Percentiles rank a stretch among this genome's conserved stretches.
Conservation (phyloP, 1,284 basidiomycete species). For the Naganishia sp. region DNA sequence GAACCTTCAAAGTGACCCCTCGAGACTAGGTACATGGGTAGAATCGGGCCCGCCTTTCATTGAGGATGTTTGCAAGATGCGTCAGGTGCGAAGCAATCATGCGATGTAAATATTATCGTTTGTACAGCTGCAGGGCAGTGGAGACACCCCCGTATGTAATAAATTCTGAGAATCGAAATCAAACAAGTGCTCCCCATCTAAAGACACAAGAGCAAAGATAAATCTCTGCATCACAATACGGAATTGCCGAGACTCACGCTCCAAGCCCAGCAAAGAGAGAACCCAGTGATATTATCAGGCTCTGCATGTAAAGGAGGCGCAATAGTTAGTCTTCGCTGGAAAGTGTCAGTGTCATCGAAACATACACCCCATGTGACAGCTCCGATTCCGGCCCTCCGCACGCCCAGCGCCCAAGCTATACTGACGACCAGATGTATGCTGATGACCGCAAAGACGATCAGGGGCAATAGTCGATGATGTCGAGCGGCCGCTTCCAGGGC, state of each 20-base stretch:
- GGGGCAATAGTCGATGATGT: conserved; percentile 41
- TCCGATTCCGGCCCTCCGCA: conserved; percentile 49
- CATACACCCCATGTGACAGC: conserved; percentile 55
- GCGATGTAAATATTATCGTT: not conserved
- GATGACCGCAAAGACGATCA: conserved; percentile 44
- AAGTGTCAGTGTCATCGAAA: conserved; percentile 18
- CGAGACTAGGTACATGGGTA: too few species aligned
- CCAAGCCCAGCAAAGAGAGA: conserved; percentile 53
- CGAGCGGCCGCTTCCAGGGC: not conserved
- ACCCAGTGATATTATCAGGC: conserved; percentile 51
- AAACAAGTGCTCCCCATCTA: conserved; percentile 52
- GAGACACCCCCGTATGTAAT: not conserved
- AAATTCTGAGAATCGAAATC: not conserved
- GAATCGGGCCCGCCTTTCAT: not conserved
- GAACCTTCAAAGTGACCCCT: too few species aligned
- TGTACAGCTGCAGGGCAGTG: not conserved
- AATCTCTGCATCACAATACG: not conserved
- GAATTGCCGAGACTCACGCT: conserved; percentile 30
- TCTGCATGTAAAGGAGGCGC: conserved; percentile 38
- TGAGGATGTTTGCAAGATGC: not conserved
- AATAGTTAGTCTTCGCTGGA: not conserved
- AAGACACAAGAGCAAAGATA: not conserved
- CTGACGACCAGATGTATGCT: conserved; percentile 44
- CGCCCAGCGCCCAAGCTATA: conserved; percentile 47
- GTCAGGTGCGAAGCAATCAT: too few species aligned